These are phyloP conservation scores for Rutstroemia sydowiana DNA, from an alignment of 2,329 filamentous ascomycete genomes.

Conservation along the genomic window DNA sequence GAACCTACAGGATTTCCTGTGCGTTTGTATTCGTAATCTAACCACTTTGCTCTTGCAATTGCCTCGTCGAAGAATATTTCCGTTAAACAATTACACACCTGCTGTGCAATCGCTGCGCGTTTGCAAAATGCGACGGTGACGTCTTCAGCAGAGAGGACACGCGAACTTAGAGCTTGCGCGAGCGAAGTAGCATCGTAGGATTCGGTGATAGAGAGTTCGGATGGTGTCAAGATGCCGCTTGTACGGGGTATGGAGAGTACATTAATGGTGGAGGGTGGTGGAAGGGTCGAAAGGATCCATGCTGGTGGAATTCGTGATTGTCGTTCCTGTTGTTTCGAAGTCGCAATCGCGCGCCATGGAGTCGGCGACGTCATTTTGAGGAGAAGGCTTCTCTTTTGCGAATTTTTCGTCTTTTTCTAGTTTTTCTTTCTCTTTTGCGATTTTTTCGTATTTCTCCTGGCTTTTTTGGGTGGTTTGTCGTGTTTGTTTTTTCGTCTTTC, in stretches of 20 bases:
- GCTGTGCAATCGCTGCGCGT: constrained; percentile 42
- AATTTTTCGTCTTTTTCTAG: too few species aligned
- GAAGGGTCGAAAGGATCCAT: constrained; percentile 23
- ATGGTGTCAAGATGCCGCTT: constrained; percentile 20
- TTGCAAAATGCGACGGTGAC: constrained; percentile 43
- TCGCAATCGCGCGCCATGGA: constrained; percentile 20
- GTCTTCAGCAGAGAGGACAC: constrained; percentile 27
- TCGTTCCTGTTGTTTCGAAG: constrained; percentile 23
- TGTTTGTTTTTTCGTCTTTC: too few species aligned
- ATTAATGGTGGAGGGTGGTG: constrained; percentile 15
- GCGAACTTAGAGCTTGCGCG: constrained; percentile 15
- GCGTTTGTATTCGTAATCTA: constrained; percentile 38
- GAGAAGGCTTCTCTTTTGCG: too few species aligned
- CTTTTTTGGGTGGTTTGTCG: too few species aligned
- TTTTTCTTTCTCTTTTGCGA: too few species aligned
- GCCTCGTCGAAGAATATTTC: constrained; percentile 46
- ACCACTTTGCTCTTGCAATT: constrained; percentile 34
- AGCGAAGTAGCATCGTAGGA: constrained; percentile 26
- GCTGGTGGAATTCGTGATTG: constrained; percentile 22
- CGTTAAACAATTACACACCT: constrained; percentile 38
- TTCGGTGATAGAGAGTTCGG: constrained; percentile 26
- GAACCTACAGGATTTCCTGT: constrained; percentile 44
- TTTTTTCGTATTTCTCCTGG: too few species aligned
- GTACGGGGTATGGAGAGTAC: constrained; percentile 20
- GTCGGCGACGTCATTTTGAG: not conserved